Percentiles rank a stretch among this genome's conserved stretches.
phyloP scores from a whole-genome alignment of 805 yeast species.

The Suhomyces sp. region DNA sequence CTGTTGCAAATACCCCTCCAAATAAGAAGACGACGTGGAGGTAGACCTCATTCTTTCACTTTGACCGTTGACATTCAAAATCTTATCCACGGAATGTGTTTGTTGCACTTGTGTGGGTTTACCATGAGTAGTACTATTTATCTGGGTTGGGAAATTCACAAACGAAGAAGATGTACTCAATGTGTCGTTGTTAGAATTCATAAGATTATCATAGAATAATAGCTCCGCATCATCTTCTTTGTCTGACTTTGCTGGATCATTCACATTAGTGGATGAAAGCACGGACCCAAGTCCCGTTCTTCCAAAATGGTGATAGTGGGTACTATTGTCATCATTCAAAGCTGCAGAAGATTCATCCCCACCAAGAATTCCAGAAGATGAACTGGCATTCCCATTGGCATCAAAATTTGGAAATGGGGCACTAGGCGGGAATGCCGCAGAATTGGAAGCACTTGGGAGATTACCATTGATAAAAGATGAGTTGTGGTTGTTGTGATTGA shows the following conservation, averaged over 20 bases:
- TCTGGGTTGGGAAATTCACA: constrained; percentile 6
- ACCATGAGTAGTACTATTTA: background rate
- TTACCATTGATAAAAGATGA: constrained; percentile 11
- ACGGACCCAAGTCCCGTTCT: constrained; percentile 13
- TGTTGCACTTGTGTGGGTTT: constrained; percentile 1
- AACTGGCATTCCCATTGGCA: constrained; percentile 1
- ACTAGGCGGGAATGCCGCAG: constrained; percentile 17
- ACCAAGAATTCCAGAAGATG: constrained; percentile 5
- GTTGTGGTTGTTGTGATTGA: constrained; percentile 9
- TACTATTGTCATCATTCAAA: constrained; percentile 5
- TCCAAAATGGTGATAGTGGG: constrained; percentile 13
- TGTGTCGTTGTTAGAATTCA: constrained; percentile 4
- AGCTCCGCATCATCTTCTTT: constrained; percentile 7
- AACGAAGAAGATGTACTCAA: constrained; percentile 9
- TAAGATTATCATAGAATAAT: constrained; percentile 7
- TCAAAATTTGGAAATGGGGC: constrained; percentile 5
- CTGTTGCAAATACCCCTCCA: background rate
- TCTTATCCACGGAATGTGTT: background rate
- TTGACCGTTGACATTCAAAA: background rate
- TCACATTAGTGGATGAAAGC: constrained; percentile 2
- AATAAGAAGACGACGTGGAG: background rate
- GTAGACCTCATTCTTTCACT: background rate
- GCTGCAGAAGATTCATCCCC: constrained; percentile 1
- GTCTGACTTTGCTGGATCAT: background rate
- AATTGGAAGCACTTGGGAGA: constrained; percentile 14